Conservation (phyloP, 2,329 filamentous ascomycete species). For the Bipolaris gigantea region DNA sequence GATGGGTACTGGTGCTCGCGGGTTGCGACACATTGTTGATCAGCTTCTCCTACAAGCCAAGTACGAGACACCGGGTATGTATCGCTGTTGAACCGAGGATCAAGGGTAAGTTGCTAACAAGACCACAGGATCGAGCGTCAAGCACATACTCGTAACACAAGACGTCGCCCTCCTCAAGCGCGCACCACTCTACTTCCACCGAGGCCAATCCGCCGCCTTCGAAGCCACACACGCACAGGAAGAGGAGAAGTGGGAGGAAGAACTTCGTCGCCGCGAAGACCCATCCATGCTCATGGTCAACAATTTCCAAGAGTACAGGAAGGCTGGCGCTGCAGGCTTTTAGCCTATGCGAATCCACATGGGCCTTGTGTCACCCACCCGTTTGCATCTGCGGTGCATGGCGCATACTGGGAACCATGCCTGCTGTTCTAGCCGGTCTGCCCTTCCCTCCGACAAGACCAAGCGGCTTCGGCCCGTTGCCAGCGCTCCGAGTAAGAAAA, state of each 20-base stretch:
- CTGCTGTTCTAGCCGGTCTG: conserved; percentile 1
- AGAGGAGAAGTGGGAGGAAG: conserved; percentile 52
- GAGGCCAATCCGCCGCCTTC: conserved; percentile 48
- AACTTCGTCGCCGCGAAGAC: conserved; percentile 37
- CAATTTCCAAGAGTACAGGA: conserved; percentile 53
- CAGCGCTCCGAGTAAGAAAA: background rate
- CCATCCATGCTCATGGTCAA: conserved; percentile 23
- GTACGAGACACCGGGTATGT: conserved; percentile 51
- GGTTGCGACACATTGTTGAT: conserved; percentile 53
- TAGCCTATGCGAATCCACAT: conserved; percentile 17
- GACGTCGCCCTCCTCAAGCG: conserved; percentile 49
- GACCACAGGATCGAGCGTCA: conserved; percentile 44
- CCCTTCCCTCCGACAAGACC: background rate
- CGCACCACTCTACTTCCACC: conserved; percentile 49
- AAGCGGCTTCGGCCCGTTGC: conserved; percentile 21
- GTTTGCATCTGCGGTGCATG: background rate
- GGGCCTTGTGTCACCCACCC: conserved; percentile 2
- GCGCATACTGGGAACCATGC: background rate
- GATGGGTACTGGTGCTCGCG: conserved; percentile 70
- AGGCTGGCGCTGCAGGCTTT: conserved; percentile 40
- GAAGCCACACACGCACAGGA: conserved; percentile 46
- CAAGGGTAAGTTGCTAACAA: conserved; percentile 7
- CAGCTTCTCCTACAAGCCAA: conserved; percentile 50
- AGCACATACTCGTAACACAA: conserved; percentile 52
- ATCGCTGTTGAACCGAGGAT: background rate